Evolutionary conservation across 129 eudicot species (phyloP), one percentile per base, ranked within the genome.

Genomic region (Centella asiatica): DNA sequence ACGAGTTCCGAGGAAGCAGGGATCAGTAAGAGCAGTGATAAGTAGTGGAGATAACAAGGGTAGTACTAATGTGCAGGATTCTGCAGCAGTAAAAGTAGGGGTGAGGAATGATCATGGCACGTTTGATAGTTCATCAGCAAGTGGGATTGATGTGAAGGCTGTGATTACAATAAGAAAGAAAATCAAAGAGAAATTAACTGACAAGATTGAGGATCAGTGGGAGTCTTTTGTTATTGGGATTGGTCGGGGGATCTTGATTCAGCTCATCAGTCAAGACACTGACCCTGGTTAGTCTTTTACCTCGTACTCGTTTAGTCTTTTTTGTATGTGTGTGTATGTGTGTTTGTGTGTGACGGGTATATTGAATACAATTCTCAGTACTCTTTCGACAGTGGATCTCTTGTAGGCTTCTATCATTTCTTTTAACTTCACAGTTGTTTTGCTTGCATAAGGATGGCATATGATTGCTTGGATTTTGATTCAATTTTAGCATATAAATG

Each of bases 191-290:
- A 85, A 65, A 59, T 27, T 85, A 55, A 60, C 11, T 67, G 88
- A 85, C 18, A 86, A 77, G 73, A 69, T 79, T 70, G 95, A 79
- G 62, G 95, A 86, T 66, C 83, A 77, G 61, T 86, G 85, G 89
- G 85, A 77, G 50, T 67, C 80, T 22, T 76, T 86, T 37, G 28
- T 79, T 9, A 86, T 67, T 72, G 85, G 81, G 57, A 76, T 86
- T 72, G 95, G 95, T 9, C 77, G 71, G 34, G 95, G 95, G 42
- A 76, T 86, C 75, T 62, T 68, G 66, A 56, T 86, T 76, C 86
- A 82, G 59, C 89, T 86, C 65, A 71, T 82, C 56, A 86, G 89
- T 70, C 74, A 82, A 62, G 84, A 82, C 25, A 71, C 77, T 77
- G 89, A 86, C 69, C 83, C 89, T 65, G 95, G 95, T 86, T 25